Evolutionary conservation across 768 basidiomycete species (phyloP).

Genomic region (Pulveroboletus sp.): DNA sequence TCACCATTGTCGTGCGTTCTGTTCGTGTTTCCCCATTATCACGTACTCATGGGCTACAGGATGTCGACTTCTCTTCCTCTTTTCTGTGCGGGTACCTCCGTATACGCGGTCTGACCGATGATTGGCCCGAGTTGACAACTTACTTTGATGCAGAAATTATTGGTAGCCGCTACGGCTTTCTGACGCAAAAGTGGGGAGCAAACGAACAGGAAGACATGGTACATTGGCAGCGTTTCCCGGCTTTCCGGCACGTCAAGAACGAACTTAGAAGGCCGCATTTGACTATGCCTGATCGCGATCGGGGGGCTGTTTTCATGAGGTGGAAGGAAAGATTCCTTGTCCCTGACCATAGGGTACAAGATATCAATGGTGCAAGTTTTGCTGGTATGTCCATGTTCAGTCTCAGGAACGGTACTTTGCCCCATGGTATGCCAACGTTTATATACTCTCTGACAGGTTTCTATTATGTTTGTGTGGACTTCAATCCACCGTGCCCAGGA

Average conservation of each 20-base stretch:
- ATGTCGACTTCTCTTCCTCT: conserved; percentile 84
- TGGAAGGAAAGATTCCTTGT: conserved; percentile 97
- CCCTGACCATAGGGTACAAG: conserved; percentile 89
- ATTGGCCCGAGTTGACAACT: conserved; percentile 93
- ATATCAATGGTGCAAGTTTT: conserved; percentile 93
- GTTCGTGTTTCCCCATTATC: conserved; percentile 2
- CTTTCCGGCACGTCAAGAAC: conserved; percentile 75
- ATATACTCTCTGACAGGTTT: conserved; percentile 52
- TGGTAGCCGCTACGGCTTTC: conserved; percentile 83
- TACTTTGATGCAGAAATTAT: conserved; percentile 98
- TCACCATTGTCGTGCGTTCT: conserved; percentile 79
- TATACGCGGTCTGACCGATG: conserved; percentile 88
- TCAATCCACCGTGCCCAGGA: conserved; percentile 57
- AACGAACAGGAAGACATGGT: conserved; percentile 87
- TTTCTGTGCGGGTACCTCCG: conserved; percentile 88
- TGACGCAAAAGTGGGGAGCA: conserved; percentile 89
- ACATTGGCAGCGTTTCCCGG: conserved; percentile 92
- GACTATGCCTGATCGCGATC: conserved; percentile 72
- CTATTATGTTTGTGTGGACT: conserved; percentile 93
- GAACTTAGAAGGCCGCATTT: conserved; percentile 75
- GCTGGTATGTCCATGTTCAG: conserved; percentile 56
- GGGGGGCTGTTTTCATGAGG: conserved; percentile 87
- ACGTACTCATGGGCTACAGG: conserved; percentile 40
- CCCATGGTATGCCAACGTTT: conserved; percentile 11
- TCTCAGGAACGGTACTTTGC: neutral